Conservation (phyloP, 1,284 basidiomycete species). For the Sporisorium exsertum region DNA sequence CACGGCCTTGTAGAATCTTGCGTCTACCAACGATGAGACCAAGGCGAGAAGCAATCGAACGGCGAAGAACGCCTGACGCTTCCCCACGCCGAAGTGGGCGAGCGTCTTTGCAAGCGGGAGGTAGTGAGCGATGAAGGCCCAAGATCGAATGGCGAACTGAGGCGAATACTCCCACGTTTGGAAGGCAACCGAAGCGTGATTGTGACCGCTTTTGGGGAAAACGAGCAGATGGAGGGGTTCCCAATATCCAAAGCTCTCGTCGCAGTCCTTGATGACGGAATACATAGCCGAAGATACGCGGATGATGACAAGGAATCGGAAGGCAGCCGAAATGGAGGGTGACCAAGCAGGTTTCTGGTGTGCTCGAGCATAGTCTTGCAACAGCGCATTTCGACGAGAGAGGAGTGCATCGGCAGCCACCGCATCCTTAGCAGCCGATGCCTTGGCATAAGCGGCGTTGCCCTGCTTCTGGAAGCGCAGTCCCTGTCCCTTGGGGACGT, state of each 20-base stretch:
- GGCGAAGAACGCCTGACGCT: slow-evolving; percentile 88
- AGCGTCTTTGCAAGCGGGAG: slow-evolving; percentile 31
- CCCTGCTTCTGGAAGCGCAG: slow-evolving; percentile 46
- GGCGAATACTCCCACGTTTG: slow-evolving; percentile 99
- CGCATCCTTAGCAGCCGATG: slow-evolving; percentile 36
- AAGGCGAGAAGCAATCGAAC: slow-evolving; percentile 83
- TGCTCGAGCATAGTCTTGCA: slow-evolving; percentile 37
- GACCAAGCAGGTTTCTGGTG: slow-evolving; percentile 52
- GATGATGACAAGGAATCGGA: slow-evolving; percentile 84
- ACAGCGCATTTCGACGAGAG: slow-evolving; percentile 45
- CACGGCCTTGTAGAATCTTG: slow-evolving; percentile 84
- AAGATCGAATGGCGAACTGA: slow-evolving; percentile 87
- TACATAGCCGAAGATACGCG: slow-evolving; percentile 91
- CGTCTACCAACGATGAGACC: slow-evolving; percentile 83
- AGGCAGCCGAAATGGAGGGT: slow-evolving; percentile 76
- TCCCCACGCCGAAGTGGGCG: slow-evolving; percentile 31
- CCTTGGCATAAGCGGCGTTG: slow-evolving; percentile 30
- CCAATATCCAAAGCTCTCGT: slow-evolving; percentile 96
- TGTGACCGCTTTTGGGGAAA: slow-evolving; percentile 28
- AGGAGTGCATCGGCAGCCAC: slow-evolving; percentile 39
- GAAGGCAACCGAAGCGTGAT: slow-evolving; percentile 73
- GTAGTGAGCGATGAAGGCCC: slow-evolving; percentile 83
- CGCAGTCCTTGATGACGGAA: slow-evolving; percentile 93
- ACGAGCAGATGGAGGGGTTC: slow-evolving; percentile 92
- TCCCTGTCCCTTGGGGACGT: slow-evolving; percentile 31